These are phyloP conservation scores for Boeremia lycopersici DNA, from an alignment of 2,329 filamentous ascomycete genomes.

Conservation along the genomic window DNA sequence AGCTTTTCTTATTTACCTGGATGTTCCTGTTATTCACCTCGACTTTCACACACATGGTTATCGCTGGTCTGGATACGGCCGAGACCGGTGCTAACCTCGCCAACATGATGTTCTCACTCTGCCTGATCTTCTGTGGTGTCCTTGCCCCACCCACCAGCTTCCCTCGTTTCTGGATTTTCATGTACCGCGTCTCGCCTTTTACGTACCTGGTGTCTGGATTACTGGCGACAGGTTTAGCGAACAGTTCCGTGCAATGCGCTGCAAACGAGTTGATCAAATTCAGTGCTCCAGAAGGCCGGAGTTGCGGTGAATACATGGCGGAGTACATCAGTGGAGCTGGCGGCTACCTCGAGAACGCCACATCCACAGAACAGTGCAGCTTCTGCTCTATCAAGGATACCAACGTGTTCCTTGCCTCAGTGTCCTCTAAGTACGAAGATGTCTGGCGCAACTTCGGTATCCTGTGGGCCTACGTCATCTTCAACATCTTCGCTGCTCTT, in stretches of 20 bases:
- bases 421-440: slow-evolving; percentile 53
- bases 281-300: slow-evolving; percentile 45
- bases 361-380: slow-evolving; percentile 53
- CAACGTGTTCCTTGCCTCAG: slow-evolving; percentile 49
- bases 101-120: slow-evolving; percentile 74
- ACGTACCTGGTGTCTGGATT: slow-evolving; percentile 62
- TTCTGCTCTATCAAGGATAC: slow-evolving; percentile 49
- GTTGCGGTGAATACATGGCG: slow-evolving; percentile 51
- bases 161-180: slow-evolving; percentile 77
- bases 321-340: slow-evolving; percentile 42
- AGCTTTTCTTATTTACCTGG: slow-evolving; percentile 79
- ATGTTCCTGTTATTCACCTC: slow-evolving; percentile 80
- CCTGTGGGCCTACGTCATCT: slow-evolving; percentile 58
- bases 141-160: slow-evolving; percentile 63
- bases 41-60: slow-evolving; percentile 80
- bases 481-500: slow-evolving; percentile 58
- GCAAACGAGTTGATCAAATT: slow-evolving; percentile 49
- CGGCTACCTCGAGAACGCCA: slow-evolving; percentile 51
- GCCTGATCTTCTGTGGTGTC: slow-evolving; percentile 74
- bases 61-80: slow-evolving; percentile 75
- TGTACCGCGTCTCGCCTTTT: slow-evolving; percentile 72
- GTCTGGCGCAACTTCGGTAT: slow-evolving; percentile 63
- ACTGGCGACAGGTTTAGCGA: slow-evolving; percentile 59
- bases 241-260: slow-evolving; percentile 52
- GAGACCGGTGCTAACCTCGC: slow-evolving; percentile 78